These are phyloP conservation scores for Gossypium arboreum DNA, from an alignment of 345 rosid genomes.

Conservation along the genomic window DNA sequence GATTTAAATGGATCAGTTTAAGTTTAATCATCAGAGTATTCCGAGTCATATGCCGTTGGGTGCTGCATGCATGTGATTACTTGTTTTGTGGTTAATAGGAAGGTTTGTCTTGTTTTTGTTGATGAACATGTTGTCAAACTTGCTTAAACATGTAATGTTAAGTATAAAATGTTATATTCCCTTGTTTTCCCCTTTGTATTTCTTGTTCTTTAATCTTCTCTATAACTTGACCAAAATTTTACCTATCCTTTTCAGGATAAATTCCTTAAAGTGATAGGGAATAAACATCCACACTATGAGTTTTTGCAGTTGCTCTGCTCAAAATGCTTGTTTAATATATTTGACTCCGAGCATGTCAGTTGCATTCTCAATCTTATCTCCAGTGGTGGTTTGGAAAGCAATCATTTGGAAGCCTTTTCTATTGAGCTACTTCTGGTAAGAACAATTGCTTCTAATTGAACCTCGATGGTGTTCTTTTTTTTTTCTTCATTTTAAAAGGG, in stretches of 20 bases:
- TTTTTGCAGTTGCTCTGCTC: conserved; percentile 60
- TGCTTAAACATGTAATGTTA: not conserved
- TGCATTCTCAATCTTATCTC: conserved; percentile 57
- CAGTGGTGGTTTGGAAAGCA: conserved; percentile 29
- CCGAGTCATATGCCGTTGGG: not conserved
- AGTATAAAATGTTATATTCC: not conserved
- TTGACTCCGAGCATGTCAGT: conserved; percentile 58
- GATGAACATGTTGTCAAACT: not conserved
- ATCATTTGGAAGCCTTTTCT: conserved; percentile 44
- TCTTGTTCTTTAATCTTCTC: not conserved
- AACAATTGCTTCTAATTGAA: conserved; percentile 10
- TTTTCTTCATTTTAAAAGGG: not conserved
- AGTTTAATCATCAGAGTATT: not conserved
- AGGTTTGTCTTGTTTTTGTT: not conserved
- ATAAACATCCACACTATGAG: conserved; percentile 62
- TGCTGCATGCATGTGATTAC: not conserved
- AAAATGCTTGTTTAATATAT: conserved; percentile 69
- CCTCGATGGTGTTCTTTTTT: not conserved
- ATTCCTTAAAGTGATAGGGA: conserved; percentile 58
- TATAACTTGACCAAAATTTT: not conserved
- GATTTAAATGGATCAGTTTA: not conserved
- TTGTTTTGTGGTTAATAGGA: not conserved
- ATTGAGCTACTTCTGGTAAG: conserved; percentile 74
- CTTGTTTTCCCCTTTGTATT: not conserved
- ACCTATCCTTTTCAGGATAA: conserved; percentile 52